Evolutionary conservation across 805 yeast species (phyloP), one percentile per base, ranked within the genome.

Genomic region (Ascoidea rubescens): DNA sequence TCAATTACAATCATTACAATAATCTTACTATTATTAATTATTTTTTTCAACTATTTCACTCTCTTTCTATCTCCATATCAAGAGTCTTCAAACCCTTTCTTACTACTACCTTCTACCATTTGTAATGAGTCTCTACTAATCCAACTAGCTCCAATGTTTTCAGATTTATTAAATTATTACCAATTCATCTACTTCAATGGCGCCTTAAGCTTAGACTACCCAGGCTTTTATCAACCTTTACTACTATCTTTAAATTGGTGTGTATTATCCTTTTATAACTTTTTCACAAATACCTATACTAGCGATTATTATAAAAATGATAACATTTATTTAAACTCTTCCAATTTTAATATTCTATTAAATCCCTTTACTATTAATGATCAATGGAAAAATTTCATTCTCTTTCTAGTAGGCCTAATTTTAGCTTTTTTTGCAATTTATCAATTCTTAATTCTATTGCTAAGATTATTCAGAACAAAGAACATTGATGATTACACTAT

Each of bases 141-240:
- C 47, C 80, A 82, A 50, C 59, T 80, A 46, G 79, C 77, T 49
- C 84, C 87, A 1, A 71, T 74, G 10, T 68, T 72, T 6, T 65
- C 67, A 4, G 77, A 77, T 44, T 71, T 75, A 47, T 56, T 81
- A 1, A 63, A 70, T 17, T 81, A 80, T 62, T 59, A 79, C 42
- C 88, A 83, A 59, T 82, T 75, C 65, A 74, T 80, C 1, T 71
- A 79, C 47, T 77, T 80, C 60, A 69, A 76, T 57, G 77, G 75
- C 5, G 82, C 78, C 4, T 65, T 83, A 32, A 71, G 72, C 56
- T 60, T 82, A 17, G 65, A 69, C 31, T 82, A 77, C 57, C 88
- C 89, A 0, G 86, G 84, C 0, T 80, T 76, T 59, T 77, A 72
- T 54, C 83, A 74, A 55, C 84, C 84, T 0, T 61, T 77, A 12